These are phyloP conservation scores for Cryphonectria naterciae DNA, from an alignment of 2,329 filamentous ascomycete species.

Conservation along the genomic window DNA sequence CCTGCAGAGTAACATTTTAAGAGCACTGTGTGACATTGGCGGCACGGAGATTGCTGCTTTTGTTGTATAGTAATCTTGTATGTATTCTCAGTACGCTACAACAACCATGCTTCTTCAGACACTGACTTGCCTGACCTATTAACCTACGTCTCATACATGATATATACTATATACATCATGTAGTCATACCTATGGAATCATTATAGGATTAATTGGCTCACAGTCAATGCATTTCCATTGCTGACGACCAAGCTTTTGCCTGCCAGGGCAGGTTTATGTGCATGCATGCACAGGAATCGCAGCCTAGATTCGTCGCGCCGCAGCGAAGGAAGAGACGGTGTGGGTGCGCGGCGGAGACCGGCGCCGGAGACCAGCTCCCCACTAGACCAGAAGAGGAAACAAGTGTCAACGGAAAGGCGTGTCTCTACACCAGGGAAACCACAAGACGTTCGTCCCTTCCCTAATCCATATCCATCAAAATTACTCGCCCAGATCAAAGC, in stretches of 20 bases:
- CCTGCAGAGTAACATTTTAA: too few species aligned
- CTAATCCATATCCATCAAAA: background rate
- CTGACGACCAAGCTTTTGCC: too few species aligned
- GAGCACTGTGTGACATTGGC: too few species aligned
- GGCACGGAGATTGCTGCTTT: too few species aligned
- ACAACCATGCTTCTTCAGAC: background rate
- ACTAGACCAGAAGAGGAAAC: constrained; percentile 1
- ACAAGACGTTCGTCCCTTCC: background rate
- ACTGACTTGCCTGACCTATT: background rate
- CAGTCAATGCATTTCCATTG: background rate
- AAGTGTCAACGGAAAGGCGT: constrained; percentile 17
- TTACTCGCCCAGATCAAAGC: background rate
- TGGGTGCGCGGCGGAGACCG: background rate
- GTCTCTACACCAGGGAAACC: background rate
- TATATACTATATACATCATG: too few species aligned
- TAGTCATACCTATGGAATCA: background rate
- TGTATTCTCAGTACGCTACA: too few species aligned
- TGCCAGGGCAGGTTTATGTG: too few species aligned
- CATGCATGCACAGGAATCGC: too few species aligned
- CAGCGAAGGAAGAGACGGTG: background rate
- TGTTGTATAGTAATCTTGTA: too few species aligned
- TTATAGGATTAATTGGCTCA: background rate
- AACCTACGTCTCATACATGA: background rate
- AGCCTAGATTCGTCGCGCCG: too few species aligned
- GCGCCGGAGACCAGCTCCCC: constrained; percentile 1